A percentile compares a stretch with the other conserved stretches of the same genome.
These are phyloP conservation scores for Xylaria multiplex DNA, from an alignment of 2,329 filamentous ascomycete species.

Conservation along the genomic window DNA sequence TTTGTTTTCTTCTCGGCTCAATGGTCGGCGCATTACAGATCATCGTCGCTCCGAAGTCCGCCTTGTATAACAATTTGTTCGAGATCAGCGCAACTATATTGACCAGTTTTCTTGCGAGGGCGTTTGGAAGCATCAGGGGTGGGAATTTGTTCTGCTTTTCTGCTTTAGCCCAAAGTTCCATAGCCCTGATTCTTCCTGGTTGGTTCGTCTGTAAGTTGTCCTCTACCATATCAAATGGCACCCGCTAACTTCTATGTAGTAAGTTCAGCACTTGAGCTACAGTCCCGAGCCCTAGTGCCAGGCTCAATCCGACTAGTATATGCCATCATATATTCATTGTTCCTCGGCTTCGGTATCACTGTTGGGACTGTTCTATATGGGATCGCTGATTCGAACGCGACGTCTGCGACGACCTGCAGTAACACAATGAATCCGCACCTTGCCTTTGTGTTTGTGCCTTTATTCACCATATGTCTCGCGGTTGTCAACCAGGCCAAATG, in stretches of 20 bases:
- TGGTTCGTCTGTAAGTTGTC: constrained; percentile 56
- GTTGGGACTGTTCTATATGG: constrained; percentile 56
- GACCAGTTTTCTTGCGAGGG: constrained; percentile 75
- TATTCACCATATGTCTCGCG: constrained; percentile 77
- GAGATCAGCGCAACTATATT: constrained; percentile 68
- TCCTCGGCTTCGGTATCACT: constrained; percentile 78
- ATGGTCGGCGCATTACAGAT: constrained; percentile 68
- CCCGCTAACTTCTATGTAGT: constrained; percentile 39
- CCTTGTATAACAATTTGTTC: constrained; percentile 69
- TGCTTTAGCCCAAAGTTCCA: constrained; percentile 76
- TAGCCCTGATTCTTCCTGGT: constrained; percentile 78
- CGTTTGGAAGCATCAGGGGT: constrained; percentile 71
- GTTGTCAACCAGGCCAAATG: constrained; percentile 84
- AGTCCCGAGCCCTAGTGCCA: constrained; percentile 74
- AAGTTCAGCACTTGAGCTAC: constrained; percentile 67
- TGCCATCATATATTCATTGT: constrained; percentile 77
- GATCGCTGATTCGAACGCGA: constrained; percentile 54
- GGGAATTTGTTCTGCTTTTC: constrained; percentile 75
- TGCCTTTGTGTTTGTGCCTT: constrained; percentile 77
- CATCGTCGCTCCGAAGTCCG: constrained; percentile 76
- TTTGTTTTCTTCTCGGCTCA: constrained; percentile 47
- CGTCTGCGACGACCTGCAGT: constrained; percentile 48
- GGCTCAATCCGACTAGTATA: constrained; percentile 80
- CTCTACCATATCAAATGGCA: neutral
- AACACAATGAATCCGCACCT: constrained; percentile 49